Conservation (phyloP, 352 stramenopile species). For the Pythium aquatile region DNA sequence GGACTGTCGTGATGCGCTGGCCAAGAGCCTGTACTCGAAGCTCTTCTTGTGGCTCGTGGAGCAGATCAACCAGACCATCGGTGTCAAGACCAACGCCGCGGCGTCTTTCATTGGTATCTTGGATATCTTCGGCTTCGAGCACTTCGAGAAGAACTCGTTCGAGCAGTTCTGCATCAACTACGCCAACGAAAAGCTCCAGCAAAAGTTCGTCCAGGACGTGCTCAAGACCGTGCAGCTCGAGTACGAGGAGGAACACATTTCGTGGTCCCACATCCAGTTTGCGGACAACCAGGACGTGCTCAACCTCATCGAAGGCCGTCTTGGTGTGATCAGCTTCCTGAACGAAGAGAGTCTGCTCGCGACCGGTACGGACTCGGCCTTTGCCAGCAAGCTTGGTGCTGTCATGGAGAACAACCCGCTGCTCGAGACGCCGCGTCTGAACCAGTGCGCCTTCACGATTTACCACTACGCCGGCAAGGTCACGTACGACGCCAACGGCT, state of each 20-base stretch:
- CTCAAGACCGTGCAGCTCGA: slow-evolving; percentile 89
- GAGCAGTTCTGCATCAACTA: slow-evolving; percentile 94
- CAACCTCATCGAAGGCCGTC: slow-evolving; percentile 78
- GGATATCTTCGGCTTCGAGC: slow-evolving; percentile 95
- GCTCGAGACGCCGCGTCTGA: slow-evolving; percentile 76
- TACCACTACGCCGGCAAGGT: slow-evolving; percentile 93
- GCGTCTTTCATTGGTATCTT: slow-evolving; percentile 85
- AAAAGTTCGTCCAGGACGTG: slow-evolving; percentile 90
- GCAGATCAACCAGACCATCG: slow-evolving; percentile 74
- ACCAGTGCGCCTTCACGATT: slow-evolving; percentile 82
- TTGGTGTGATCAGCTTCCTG: slow-evolving; percentile 87
- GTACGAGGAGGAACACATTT: slow-evolving; percentile 89
- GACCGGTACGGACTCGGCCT: slow-evolving; percentile 80
- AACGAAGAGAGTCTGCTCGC: slow-evolving; percentile 88
- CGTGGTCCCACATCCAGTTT: slow-evolving; percentile 93
- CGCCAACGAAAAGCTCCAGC: slow-evolving; percentile 90
- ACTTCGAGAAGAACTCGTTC: slow-evolving; percentile 93
- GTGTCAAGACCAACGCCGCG: slow-evolving; percentile 50
- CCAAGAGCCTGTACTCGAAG: slow-evolving; percentile 95
- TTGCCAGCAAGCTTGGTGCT: slow-evolving; percentile 75
- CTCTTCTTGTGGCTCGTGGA: slow-evolving; percentile 97
- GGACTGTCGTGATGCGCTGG: slow-evolving; percentile 92
- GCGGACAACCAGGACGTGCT: slow-evolving; percentile 89
- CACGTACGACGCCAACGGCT: slow-evolving; percentile 90
- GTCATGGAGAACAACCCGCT: slow-evolving; percentile 75